phyloP scores from a whole-genome alignment of 768 basidiomycete species.

The Exidia glandulosa region DNA sequence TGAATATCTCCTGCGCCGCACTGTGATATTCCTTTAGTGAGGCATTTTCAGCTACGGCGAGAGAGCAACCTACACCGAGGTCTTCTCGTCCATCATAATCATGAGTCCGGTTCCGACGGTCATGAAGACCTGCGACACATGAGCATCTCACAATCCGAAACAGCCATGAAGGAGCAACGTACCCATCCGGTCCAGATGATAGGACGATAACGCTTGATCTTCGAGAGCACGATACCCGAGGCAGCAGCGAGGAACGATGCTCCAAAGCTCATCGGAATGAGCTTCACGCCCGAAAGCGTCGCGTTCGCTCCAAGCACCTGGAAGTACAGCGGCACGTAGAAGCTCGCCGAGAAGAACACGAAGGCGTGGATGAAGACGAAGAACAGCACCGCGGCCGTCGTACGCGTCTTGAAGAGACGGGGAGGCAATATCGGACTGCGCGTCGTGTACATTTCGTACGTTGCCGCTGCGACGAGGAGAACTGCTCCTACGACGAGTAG shows the following conservation, averaged over 20 bases:
- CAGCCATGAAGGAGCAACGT: neutral
- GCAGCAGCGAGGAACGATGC: conserved; percentile 40
- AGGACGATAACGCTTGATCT: conserved; percentile 45
- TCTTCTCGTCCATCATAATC: conserved; percentile 50
- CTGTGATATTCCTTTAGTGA: conserved; percentile 22
- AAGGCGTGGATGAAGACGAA: conserved; percentile 52
- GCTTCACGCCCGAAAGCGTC: conserved; percentile 48
- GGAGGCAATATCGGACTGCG: conserved; percentile 65
- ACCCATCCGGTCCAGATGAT: conserved; percentile 54
- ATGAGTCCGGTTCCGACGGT: conserved; percentile 62
- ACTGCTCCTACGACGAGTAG: conserved; percentile 48
- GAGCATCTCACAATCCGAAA: neutral
- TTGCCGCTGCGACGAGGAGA: conserved; percentile 35
- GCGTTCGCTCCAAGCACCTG: conserved; percentile 70
- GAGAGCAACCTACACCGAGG: conserved; percentile 31
- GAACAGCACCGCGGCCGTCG: conserved; percentile 50
- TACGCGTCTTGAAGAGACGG: conserved; percentile 72
- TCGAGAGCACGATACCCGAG: conserved; percentile 47
- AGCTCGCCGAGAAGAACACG: conserved; percentile 52
- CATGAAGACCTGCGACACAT: conserved; percentile 23
- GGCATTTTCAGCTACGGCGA: conserved; percentile 1
- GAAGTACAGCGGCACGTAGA: conserved; percentile 67
- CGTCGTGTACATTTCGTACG: conserved; percentile 52
- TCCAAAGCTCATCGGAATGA: conserved; percentile 25
- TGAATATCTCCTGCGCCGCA: conserved; percentile 52